Evolutionary conservation across 2,329 filamentous ascomycete genomes (phyloP).

Genomic region (Penicillium occitanis): DNA sequence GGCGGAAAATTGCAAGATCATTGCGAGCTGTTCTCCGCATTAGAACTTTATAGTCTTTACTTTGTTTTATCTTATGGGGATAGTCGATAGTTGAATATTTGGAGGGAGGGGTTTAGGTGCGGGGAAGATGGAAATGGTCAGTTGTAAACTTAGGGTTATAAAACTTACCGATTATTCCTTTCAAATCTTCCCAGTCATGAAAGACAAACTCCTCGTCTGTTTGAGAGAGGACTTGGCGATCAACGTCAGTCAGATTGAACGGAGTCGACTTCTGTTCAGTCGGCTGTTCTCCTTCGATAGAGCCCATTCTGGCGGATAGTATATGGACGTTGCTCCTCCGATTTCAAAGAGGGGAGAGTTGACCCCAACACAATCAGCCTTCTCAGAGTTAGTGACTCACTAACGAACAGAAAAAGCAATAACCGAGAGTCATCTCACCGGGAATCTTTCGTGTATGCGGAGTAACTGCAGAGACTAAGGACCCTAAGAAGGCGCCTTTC

Average conservation of each 20-base stretch:
- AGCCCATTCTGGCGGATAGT: constrained; percentile 16
- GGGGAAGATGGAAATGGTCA: background rate
- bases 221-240: constrained; percentile 51
- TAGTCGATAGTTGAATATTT: background rate
- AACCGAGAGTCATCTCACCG: background rate
- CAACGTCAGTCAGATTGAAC: constrained; percentile 52
- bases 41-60: background rate
- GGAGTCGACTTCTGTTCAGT: constrained; percentile 29
- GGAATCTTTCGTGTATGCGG: background rate
- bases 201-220: constrained; percentile 54
- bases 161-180: constrained; percentile 52
- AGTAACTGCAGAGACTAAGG: background rate
- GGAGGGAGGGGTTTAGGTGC: background rate
- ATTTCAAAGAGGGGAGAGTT: background rate
- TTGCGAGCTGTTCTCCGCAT: constrained; percentile 42
- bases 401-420: background rate
- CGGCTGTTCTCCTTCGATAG: constrained; percentile 14
- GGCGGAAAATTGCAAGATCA: constrained; percentile 57
- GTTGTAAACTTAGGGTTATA: background rate
- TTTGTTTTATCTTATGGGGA: background rate
- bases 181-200: constrained; percentile 55
- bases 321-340: too few species aligned
- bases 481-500: background rate
- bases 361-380: background rate
- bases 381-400: background rate